These are phyloP conservation scores for Taphrina sp. DNA, from an alignment of 1,139 yeast genomes.

Conservation along the genomic window DNA sequence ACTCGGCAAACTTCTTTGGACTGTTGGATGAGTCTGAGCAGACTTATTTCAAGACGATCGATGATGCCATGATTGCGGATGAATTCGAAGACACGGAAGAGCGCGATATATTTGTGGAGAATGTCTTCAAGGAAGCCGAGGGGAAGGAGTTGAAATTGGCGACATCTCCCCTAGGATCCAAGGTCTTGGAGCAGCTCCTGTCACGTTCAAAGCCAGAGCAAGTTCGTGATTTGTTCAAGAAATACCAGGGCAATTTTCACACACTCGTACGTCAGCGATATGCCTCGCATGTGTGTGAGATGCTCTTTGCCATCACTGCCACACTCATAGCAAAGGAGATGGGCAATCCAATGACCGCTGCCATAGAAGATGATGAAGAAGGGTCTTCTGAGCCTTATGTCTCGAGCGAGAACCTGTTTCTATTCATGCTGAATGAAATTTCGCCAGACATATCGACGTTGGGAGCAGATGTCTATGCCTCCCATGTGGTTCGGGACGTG, in stretches of 20 bases:
- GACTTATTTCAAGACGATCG: slow-evolving; percentile 34
- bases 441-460: slow-evolving; percentile 19
- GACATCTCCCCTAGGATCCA: slow-evolving; percentile 92
- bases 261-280: slow-evolving; percentile 83
- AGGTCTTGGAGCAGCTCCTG: slow-evolving; percentile 83
- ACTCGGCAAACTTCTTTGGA: slow-evolving; percentile 28
- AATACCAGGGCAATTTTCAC: slow-evolving; percentile 65
- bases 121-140: slow-evolving; percentile 54
- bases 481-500: slow-evolving; percentile 30
- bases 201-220: slow-evolving; percentile 64
- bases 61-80: slow-evolving; percentile 33
- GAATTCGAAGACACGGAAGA: slow-evolving; percentile 29
- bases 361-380: slow-evolving; percentile 45
- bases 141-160: slow-evolving; percentile 91
- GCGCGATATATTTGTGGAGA: slow-evolving; percentile 32
- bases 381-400: slow-evolving; percentile 42
- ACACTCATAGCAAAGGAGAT: slow-evolving; percentile 58
- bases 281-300: slow-evolving; percentile 90
- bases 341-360: slow-evolving; percentile 8
- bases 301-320: slow-evolving; percentile 73
- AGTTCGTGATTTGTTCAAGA: slow-evolving; percentile 61
- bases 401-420: slow-evolving; percentile 35
- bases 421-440: slow-evolving; percentile 35
- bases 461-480: slow-evolving; percentile 29
- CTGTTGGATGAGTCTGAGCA: slow-evolving; percentile 34